Percentiles rank a stretch among this genome's conserved stretches.
Evolutionary conservation across 2,329 filamentous ascomycete genomes (phyloP).

Genomic region (Fusarium camptoceras): DNA sequence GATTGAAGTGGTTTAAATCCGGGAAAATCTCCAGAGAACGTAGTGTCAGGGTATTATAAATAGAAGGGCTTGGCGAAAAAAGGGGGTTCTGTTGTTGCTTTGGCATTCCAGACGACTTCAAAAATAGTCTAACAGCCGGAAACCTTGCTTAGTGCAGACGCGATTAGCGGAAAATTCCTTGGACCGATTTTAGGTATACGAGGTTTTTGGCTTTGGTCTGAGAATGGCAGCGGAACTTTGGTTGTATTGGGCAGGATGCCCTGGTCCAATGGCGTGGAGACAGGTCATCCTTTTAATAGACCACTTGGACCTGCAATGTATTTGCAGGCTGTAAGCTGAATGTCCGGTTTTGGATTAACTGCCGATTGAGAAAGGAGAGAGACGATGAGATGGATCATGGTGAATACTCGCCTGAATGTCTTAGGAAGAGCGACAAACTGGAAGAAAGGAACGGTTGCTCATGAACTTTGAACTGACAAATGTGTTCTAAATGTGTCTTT

Average conservation of each 20-base stretch:
- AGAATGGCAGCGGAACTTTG: neutral
- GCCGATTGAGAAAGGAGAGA: neutral
- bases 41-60: neutral
- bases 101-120: neutral
- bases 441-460: neutral
- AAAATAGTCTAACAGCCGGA: conserved; percentile 23
- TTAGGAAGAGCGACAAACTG: neutral
- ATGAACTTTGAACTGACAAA: neutral
- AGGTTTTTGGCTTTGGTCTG: conserved; percentile 8
- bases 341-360: neutral
- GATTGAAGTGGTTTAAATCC: neutral
- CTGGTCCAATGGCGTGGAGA: conserved; percentile 1
- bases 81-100: neutral
- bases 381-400: no score
- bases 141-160: neutral
- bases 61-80: neutral
- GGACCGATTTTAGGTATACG: conserved; percentile 21
- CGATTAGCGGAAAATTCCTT: conserved; percentile 34
- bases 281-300: conserved; percentile 6
- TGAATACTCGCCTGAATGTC: neutral
- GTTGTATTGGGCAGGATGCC: conserved; percentile 12
- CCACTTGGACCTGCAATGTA: neutral
- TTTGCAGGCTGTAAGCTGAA: neutral
- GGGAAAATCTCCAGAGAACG: neutral
- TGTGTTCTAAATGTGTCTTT: conserved; percentile 13